Evolutionary conservation across 148 eudicot species (phyloP).

Genomic region (Persicaria maculosa): DNA sequence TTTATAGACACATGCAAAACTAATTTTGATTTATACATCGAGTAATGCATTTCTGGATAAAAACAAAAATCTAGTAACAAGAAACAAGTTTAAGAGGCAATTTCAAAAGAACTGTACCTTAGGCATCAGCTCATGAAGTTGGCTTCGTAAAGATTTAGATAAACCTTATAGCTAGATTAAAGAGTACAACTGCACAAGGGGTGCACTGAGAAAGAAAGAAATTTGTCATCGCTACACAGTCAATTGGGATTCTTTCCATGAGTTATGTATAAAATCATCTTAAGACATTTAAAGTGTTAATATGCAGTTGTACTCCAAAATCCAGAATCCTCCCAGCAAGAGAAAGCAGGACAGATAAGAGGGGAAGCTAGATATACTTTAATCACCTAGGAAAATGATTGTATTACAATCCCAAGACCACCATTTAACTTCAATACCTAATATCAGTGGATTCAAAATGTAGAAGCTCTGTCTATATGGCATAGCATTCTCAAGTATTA

Average conservation of each 20-base stretch:
- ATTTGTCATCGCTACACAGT: not conserved
- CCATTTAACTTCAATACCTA: not conserved
- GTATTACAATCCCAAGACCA: no score
- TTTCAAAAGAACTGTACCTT: not conserved
- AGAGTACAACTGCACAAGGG: not conserved
- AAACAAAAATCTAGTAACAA: not conserved
- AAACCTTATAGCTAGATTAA: not conserved
- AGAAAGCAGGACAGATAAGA: not conserved
- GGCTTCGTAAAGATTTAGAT: not conserved
- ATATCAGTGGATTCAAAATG: not conserved
- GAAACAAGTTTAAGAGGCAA: not conserved
- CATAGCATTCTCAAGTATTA: no score
- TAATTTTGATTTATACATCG: not conserved
- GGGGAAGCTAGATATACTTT: no score
- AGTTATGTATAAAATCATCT: not conserved
- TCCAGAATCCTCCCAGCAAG: not conserved
- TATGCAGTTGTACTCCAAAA: not conserved
- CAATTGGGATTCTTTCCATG: not conserved
- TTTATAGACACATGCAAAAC: constrained; percentile 15
- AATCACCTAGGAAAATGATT: no score
- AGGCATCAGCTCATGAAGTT: not conserved
- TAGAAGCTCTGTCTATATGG: not conserved
- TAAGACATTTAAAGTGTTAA: not conserved
- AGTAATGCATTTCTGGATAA: not conserved
- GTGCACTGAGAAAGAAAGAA: not conserved